phyloP scores from a whole-genome alignment of 371 early-diverging fungal species.

The Encephalitozoon romaleae region DNA sequence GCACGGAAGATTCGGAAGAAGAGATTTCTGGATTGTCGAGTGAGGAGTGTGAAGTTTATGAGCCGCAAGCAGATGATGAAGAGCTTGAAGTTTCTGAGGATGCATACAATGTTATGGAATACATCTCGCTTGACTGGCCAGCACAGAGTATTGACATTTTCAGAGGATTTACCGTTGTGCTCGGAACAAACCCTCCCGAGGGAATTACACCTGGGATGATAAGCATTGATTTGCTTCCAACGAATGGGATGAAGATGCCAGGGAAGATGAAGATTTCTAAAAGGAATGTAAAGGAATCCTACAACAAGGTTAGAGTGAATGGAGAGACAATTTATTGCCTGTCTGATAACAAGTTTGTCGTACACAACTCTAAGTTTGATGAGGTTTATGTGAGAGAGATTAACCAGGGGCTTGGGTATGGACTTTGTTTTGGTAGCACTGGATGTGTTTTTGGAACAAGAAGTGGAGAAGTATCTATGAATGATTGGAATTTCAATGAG shows the following conservation, averaged over 20 bases:
- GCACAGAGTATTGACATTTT: slow-evolving; percentile 41
- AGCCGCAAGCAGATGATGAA: slow-evolving; percentile 12
- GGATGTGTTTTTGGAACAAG: slow-evolving; percentile 5
- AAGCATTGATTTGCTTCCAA: slow-evolving; percentile 15
- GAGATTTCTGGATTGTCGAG: slow-evolving; percentile 10
- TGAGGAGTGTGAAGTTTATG: slow-evolving; percentile 29
- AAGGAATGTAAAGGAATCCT: background rate
- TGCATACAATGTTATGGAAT: slow-evolving; percentile 44
- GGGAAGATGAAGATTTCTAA: slow-evolving; percentile 16
- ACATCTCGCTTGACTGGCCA: slow-evolving; percentile 55
- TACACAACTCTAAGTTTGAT: slow-evolving; percentile 30
- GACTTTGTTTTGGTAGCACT: slow-evolving; percentile 10
- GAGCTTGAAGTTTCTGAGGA: slow-evolving; percentile 44
- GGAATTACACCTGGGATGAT: background rate
- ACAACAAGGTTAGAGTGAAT: slow-evolving; percentile 45
- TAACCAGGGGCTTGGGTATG: slow-evolving; percentile 35
- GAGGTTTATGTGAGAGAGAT: background rate
- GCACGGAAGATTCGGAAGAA: background rate
- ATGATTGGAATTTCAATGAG: slow-evolving; percentile 1
- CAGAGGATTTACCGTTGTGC: background rate
- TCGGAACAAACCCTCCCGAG: slow-evolving; percentile 47
- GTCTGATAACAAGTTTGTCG: slow-evolving; percentile 27
- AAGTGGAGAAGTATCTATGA: slow-evolving; percentile 4
- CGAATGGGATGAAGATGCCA: background rate
- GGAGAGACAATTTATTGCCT: slow-evolving; percentile 15